These are phyloP conservation scores for Leccinum fibrillosum DNA, from an alignment of 768 basidiomycete species.

Conservation along the genomic window DNA sequence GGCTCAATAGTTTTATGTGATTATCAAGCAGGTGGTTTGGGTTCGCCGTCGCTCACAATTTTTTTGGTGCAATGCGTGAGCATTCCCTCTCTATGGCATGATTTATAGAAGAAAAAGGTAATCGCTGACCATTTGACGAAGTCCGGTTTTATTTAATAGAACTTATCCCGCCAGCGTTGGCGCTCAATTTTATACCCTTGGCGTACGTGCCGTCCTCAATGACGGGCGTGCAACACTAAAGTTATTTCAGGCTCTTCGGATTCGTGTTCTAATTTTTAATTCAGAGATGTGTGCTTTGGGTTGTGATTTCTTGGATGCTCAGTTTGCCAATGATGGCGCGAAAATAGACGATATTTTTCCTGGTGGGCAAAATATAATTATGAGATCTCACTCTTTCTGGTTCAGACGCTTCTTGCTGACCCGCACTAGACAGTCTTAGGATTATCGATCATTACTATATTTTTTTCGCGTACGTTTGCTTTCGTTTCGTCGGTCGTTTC, in stretches of 20 bases:
- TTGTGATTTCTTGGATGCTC: no score
- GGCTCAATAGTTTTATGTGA: slow-evolving; percentile 58
- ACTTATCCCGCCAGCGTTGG: slow-evolving; percentile 81
- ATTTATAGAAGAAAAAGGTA: background rate
- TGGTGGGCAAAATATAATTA: slow-evolving; percentile 83
- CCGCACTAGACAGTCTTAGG: slow-evolving; percentile 73
- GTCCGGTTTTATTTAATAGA: slow-evolving; percentile 66
- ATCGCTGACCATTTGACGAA: background rate
- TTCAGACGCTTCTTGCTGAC: background rate
- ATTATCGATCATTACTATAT: slow-evolving; percentile 62
- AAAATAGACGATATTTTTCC: slow-evolving; percentile 47
- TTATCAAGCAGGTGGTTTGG: slow-evolving; percentile 53
- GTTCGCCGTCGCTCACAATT: background rate
- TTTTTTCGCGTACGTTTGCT: slow-evolving; percentile 51
- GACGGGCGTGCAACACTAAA: background rate
- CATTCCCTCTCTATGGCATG: background rate
- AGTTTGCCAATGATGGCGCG: no score
- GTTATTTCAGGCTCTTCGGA: slow-evolving; percentile 41
- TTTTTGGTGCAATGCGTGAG: slow-evolving; percentile 14
- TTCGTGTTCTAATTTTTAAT: slow-evolving; percentile 77
- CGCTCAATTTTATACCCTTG: slow-evolving; percentile 84
- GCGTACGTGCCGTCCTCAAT: slow-evolving; percentile 33
- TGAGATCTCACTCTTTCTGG: slow-evolving; percentile 26
- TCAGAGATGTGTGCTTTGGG: slow-evolving; percentile 35
- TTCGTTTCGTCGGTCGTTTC: background rate